phyloP scores from a whole-genome alignment of 495 filamentous ascomycete genomes.

The Penicillium simplicissimum region DNA sequence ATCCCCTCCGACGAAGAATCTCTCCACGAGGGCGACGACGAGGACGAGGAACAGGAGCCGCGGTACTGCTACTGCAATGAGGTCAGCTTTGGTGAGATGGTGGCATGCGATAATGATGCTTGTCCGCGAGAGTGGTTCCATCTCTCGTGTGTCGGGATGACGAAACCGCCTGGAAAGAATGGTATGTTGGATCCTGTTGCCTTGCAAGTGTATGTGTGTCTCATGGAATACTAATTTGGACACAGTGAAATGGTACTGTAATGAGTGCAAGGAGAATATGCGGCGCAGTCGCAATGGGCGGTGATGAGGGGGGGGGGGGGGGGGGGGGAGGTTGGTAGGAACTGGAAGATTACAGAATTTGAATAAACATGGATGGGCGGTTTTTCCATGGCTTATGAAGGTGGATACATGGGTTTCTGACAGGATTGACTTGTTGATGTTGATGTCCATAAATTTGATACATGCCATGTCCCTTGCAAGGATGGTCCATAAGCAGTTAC shows the following conservation, averaged over 20 bases:
- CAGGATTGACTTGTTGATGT: neutral
- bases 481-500: neutral
- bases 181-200: conserved; percentile 56
- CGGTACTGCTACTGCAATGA: conserved; percentile 92
- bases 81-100: conserved; percentile 96
- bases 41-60: conserved; percentile 78
- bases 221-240: conserved; percentile 24
- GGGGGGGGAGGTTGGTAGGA: neutral
- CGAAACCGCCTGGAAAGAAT: conserved; percentile 79
- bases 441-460: neutral
- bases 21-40: conserved; percentile 62
- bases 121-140: conserved; percentile 97
- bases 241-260: conserved; percentile 87
- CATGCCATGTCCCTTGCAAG: neutral
- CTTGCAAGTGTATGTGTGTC: neutral
- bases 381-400: neutral
- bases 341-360: neutral
- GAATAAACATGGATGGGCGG: conserved; percentile 8
- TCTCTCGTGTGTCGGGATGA: conserved; percentile 85
- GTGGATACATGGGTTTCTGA: neutral
- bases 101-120: conserved; percentile 88
- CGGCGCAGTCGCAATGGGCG: conserved; percentile 51
- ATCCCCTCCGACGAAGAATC: conserved; percentile 52
- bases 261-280: conserved; percentile 78
- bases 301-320: conserved; percentile 18